Conservation (phyloP, 352 stramenopile genomes). For the Phytophthora vignae region DNA sequence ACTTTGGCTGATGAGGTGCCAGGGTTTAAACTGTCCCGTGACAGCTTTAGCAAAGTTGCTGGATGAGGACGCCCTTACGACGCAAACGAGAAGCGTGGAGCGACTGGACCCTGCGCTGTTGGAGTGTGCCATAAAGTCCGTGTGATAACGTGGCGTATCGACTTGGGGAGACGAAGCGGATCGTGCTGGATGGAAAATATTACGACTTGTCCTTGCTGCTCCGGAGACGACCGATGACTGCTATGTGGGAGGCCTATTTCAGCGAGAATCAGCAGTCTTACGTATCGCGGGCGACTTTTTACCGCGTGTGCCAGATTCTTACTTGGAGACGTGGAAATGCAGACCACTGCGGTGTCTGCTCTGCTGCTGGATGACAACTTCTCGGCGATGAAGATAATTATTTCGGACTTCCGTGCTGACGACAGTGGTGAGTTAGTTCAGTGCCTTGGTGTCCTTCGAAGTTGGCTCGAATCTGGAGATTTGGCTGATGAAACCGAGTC, state of each 20-base stretch:
- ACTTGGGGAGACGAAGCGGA: neutral
- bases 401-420: neutral
- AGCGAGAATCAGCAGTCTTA: neutral
- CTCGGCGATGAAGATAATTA: neutral
- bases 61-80: neutral
- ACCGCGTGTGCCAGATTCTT: constrained; percentile 1
- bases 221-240: neutral
- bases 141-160: constrained; percentile 5
- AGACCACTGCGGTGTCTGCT: neutral
- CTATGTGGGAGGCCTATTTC: neutral
- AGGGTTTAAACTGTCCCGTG: neutral
- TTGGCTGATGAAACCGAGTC: too few relatives aligned
- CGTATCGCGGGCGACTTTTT: neutral
- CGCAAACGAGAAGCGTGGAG: neutral
- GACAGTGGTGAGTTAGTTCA: neutral
- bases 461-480: constrained; percentile 2
- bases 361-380: constrained; percentile 5
- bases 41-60: neutral
- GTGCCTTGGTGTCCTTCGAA: neutral
- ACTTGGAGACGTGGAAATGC: neutral
- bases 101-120: constrained; percentile 5
- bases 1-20: constrained; percentile 3
- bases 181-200: constrained; percentile 9
- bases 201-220: constrained; percentile 7
- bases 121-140: constrained; percentile 1